Conservation (phyloP, 2,329 filamentous ascomycete species). For the Apiospora kogelbergensis region DNA sequence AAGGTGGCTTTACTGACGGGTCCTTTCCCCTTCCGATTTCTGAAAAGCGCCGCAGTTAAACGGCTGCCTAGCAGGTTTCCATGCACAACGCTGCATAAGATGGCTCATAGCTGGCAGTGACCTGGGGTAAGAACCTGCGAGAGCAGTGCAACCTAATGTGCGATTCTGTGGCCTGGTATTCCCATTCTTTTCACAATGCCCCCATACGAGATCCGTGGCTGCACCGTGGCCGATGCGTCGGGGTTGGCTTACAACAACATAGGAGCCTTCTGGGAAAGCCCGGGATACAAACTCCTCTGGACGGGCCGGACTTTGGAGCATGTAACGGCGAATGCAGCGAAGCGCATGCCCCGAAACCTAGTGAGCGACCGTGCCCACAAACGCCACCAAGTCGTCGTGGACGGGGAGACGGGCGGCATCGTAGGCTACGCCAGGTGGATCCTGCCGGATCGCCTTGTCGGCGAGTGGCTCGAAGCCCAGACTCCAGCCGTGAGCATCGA, state of each 20-base stretch:
- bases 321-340: slow-evolving; percentile 14
- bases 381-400: slow-evolving; percentile 24
- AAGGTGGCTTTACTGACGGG: background rate
- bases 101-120: too few relatives aligned
- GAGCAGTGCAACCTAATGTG: background rate
- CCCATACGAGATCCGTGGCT: slow-evolving; percentile 15
- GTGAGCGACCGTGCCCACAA: slow-evolving; percentile 17
- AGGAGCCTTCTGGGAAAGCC: slow-evolving; percentile 21
- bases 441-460: slow-evolving; percentile 17
- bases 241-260: slow-evolving; percentile 22
- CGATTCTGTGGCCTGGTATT: background rate
- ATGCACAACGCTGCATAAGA: background rate
- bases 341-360: slow-evolving; percentile 20
- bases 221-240: slow-evolving; percentile 16
- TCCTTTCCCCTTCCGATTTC: background rate
- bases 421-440: slow-evolving; percentile 25
- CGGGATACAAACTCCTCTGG: slow-evolving; percentile 20
- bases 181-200: background rate
- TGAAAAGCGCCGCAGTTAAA: background rate
- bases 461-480: slow-evolving; percentile 20
- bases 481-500: slow-evolving; percentile 16
- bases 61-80: background rate
- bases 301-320: slow-evolving; percentile 14
- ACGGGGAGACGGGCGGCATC: slow-evolving; percentile 20
- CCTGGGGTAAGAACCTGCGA: background rate